phyloP scores from a whole-genome alignment of 768 basidiomycete genomes.

The Brasilioporus rufonigricans region DNA sequence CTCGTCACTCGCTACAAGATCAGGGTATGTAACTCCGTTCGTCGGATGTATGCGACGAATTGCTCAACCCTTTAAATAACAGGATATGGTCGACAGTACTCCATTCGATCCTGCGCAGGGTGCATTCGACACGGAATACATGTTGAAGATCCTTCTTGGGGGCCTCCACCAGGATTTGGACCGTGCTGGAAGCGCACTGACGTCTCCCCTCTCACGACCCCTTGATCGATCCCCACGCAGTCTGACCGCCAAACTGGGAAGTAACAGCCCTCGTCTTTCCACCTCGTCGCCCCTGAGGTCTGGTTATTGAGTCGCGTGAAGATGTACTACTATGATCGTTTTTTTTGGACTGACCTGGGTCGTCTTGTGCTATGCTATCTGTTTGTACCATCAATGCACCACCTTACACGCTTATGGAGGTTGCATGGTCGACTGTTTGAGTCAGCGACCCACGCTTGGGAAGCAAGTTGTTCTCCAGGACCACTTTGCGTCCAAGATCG shows the following conservation, averaged over 20 bases:
- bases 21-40: slow-evolving; percentile 17
- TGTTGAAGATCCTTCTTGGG: slow-evolving; percentile 35
- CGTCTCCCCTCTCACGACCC: no score
- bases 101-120: slow-evolving; percentile 34
- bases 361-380: background rate
- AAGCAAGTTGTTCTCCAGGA: no score
- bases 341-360: no score
- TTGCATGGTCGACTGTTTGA: no score
- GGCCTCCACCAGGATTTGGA: slow-evolving; percentile 22
- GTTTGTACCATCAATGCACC: background rate
- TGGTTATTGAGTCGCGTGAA: slow-evolving; percentile 10
- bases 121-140: slow-evolving; percentile 33
- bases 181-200: slow-evolving; percentile 6
- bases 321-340: background rate
- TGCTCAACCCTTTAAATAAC: slow-evolving; percentile 1
- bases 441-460: no score
- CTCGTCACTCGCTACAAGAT: no score
- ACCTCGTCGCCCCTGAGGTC: background rate
- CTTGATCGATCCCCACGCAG: no score
- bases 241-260: slow-evolving; percentile 7
- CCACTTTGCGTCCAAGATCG: no score
- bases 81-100: slow-evolving; percentile 52
- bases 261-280: slow-evolving; percentile 16
- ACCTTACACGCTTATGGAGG: no score
- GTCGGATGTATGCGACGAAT: no score